phyloP scores from a whole-genome alignment of 192 early-diverging fungal genomes.

The Backusella tarrabulga region DNA sequence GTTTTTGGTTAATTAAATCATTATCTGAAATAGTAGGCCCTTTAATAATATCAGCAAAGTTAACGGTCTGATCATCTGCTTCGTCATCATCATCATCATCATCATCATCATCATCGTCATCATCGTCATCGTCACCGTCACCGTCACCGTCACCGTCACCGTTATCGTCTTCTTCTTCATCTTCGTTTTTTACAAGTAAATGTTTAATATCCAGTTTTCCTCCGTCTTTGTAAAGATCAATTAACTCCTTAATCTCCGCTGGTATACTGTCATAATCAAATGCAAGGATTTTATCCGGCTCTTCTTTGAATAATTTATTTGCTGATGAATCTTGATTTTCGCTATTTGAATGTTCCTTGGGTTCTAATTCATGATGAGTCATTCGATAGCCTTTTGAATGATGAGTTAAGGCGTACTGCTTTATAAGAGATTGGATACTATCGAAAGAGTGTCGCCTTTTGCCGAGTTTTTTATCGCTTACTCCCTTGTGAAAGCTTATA shows the following conservation, averaged over 20 bases:
- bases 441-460: neutral
- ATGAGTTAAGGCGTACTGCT: neutral
- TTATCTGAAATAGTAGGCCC: neutral
- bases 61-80: neutral
- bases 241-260: neutral
- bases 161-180: neutral
- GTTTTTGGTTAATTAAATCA: neutral
- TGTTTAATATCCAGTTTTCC: neutral
- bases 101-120: neutral
- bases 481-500: neutral
- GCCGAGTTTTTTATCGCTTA: neutral
- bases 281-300: neutral
- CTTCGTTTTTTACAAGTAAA: neutral
- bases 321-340: neutral
- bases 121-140: neutral
- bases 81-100: neutral
- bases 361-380: neutral
- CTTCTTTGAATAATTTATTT: neutral
- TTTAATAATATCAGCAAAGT: neutral
- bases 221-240: conserved; percentile 5
- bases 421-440: neutral
- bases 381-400: neutral
- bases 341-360: neutral
- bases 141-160: no score
- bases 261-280: conserved; percentile 28